Conservation (phyloP, 495 filamentous ascomycete genomes). For the Cercophora sp. region DNA sequence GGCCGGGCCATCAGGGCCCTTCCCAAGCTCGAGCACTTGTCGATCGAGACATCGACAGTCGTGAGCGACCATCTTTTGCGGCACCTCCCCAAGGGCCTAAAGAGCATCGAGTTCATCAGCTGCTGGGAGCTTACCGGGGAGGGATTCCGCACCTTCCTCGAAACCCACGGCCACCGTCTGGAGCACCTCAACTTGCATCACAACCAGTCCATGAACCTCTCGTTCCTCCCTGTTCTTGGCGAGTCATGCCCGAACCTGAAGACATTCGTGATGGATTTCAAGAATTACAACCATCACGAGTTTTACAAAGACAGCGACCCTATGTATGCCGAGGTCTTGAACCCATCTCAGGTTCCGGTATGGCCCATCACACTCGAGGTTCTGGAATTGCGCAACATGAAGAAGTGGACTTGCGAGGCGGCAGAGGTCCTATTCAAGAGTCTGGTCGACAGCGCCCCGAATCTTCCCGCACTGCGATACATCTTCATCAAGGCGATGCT, state of each 20-base stretch:
- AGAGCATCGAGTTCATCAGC: constrained; percentile 65
- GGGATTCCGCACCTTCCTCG: constrained; percentile 56
- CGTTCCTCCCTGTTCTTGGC: constrained; percentile 61
- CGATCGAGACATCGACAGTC: constrained; percentile 64
- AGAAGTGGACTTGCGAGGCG: constrained; percentile 59
- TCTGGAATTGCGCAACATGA: constrained; percentile 70
- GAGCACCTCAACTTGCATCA: constrained; percentile 65
- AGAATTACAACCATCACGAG: constrained; percentile 55
- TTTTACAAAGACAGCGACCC: constrained; percentile 61
- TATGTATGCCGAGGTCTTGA: constrained; percentile 61
- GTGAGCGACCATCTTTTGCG: constrained; percentile 56
- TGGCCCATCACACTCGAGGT: constrained; percentile 69
- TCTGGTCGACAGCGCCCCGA: constrained; percentile 62
- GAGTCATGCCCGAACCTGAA: constrained; percentile 63
- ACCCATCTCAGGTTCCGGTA: constrained; percentile 55
- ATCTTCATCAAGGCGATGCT: constrained; percentile 69
- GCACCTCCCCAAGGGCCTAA: constrained; percentile 59
- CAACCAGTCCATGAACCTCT: constrained; percentile 70
- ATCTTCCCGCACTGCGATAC: constrained; percentile 58
- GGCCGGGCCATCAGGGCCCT: constrained; percentile 56
- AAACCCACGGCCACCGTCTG: constrained; percentile 57
- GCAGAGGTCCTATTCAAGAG: constrained; percentile 75
- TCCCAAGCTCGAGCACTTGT: constrained; percentile 56
- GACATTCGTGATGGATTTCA: constrained; percentile 67
- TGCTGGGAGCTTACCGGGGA: constrained; percentile 63